Percentiles rank a stretch among this genome's conserved stretches.
These are phyloP conservation scores for Papilionanthe hybrid DNA, from an alignment of 116 monocot species.

Conservation along the genomic window DNA sequence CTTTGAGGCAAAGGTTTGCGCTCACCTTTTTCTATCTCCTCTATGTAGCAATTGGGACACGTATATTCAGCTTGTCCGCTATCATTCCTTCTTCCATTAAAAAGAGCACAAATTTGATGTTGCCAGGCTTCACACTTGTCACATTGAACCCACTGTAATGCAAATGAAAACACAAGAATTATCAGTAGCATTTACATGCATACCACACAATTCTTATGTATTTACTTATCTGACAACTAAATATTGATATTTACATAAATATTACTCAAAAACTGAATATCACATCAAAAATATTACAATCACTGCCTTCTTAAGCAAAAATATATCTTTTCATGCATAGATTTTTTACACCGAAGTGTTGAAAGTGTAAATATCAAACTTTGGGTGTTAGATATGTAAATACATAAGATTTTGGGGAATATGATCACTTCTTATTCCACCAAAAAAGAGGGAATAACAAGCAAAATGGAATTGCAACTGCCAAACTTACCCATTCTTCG, in stretches of 20 bases:
- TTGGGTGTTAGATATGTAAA: too few species aligned
- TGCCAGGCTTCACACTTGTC: slow-evolving; percentile 99
- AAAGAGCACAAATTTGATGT: slow-evolving; percentile 95
- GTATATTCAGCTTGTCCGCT: slow-evolving; percentile 90
- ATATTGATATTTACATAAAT: too few species aligned
- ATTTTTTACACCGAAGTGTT: too few species aligned
- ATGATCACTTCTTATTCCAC: too few species aligned
- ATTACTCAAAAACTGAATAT: too few species aligned
- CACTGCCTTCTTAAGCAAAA: too few species aligned
- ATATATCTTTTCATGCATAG: too few species aligned
- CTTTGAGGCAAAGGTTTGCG: slow-evolving; percentile 79
- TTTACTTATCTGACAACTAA: too few species aligned
- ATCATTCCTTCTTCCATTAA: slow-evolving; percentile 89
- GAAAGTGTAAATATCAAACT: too few species aligned
- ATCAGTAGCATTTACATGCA: background rate
- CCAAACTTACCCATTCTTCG: slow-evolving; percentile 79
- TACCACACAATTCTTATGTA: too few species aligned
- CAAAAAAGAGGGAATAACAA: background rate
- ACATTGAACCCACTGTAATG: slow-evolving; percentile 87
- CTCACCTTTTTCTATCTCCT: slow-evolving; percentile 75
- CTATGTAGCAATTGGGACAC: slow-evolving; percentile 80
- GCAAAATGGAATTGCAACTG: background rate
- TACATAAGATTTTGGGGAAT: too few species aligned
- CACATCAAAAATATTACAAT: too few species aligned
- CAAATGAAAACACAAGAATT: slow-evolving; percentile 9